Evolutionary conservation across 805 yeast species (phyloP), one percentile per base, ranked within the genome.

Genomic region (Komagataella populi): DNA sequence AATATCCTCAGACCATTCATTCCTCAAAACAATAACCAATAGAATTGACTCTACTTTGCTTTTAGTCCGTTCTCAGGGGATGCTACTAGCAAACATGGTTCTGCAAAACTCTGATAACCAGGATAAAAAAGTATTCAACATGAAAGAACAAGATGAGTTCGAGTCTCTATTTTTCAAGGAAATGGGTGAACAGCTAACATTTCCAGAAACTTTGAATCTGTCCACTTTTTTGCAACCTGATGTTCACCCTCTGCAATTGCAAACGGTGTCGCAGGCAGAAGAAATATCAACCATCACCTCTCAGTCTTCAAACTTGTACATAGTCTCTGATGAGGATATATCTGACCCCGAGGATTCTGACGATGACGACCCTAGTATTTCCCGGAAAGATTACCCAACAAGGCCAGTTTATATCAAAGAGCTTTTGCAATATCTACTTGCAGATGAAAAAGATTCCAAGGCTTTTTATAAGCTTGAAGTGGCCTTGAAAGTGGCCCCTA

Each of bases 361-460:
- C 14, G 83, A 74, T 20, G 77, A 72, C 43, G 80, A 73, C 55
- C 76, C 79, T 0, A 65, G 80, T 0, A 53, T 73, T 3, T 65
- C 66, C 1, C 58, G 65, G 12, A 60, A 62, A 6, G 62, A 63
- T 2, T 66, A 61, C 4, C 68, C 78, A 0, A 60, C 72, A 0
- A 63, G 68, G 1, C 89, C 88, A 0, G 71, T 87, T 1, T 91
- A 87, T 58, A 65, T 91, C 45, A 82, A 84, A 55, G 96, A 88
- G 54, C 66, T 90, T 18, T 59, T 87, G 4, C 64, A 68, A 12
- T 84, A 83, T 57, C 68, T 84, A 16, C 67, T 68, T 8, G 69
- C 72, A 0, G 75, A 75, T 24, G 61, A 70, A 4, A 70, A 70
- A 17, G 73, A 72, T 47, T 63, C 70, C 2, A 71, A 67, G 48